Evolutionary conservation across 257 asterid genomes (phyloP), one percentile per base, ranked within the genome.

Genomic region (Capsicum baccatum): DNA sequence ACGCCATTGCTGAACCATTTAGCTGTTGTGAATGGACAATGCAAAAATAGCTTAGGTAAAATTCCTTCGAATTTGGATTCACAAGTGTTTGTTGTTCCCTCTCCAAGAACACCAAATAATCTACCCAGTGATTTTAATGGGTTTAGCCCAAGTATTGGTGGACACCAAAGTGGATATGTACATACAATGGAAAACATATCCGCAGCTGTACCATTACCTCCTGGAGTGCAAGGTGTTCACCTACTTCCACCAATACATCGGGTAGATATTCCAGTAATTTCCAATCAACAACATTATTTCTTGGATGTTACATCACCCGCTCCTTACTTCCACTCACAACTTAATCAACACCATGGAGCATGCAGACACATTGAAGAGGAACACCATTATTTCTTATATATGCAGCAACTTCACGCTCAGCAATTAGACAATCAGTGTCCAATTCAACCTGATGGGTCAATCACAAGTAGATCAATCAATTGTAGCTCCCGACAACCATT

Each of bases 171-270:
- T 78, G 81, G 81, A 78, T 78, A 78, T 78, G 48, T 54, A 76
- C 81, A 76, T 52, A 76, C 62, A 52, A 78, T 78, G 81, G 81
- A 78, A 37, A 54, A 26, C 81, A 78, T 78, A 78, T 54, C 81
- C 54, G 81, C 64, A 33, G 50, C 64, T 78, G 81, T 78, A 78
- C 50, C 81, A 33, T 78, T 78, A 26, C 64, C 63, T 78, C 64
- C 50, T 26, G 81, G 81, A 26, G 81, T 78, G 62, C 81, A 57
- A 78, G 81, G 64, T 78, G 81, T 78, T 78, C 81, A 78, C 81
- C 50, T 78, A 14, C 48, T 78, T 78, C 64, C 64, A 54, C 81
- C 64, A 54, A 54, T 52, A 52, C 81, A 78, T 78, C 50, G 64
- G 48, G 50, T 78, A 26, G 81, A 78, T 78, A 78, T 54, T 52